Evolutionary conservation across 345 rosid genomes (phyloP).

Genomic region (Salix suchowensis): DNA sequence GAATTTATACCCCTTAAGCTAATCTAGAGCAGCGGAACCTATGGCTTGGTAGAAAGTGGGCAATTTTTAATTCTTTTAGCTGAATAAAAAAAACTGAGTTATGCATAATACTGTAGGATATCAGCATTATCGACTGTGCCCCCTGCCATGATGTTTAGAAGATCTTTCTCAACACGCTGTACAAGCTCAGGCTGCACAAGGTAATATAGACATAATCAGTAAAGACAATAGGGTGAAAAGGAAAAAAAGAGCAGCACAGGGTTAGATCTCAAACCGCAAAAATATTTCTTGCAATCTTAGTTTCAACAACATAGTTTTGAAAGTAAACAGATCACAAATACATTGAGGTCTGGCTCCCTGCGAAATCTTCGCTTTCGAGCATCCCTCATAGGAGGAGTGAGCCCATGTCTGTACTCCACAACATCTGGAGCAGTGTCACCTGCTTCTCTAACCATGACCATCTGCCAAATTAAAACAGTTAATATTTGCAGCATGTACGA

Average conservation of each 20-base stretch:
- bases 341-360: conserved; percentile 96
- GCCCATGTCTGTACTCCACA: conserved; percentile 86
- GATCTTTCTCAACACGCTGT: conserved; percentile 77
- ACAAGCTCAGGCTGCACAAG: conserved; percentile 93
- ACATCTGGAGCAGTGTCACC: conserved; percentile 74
- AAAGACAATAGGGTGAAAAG: background rate
- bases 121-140: conserved; percentile 70
- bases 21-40: background rate
- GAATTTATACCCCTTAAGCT: background rate
- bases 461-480: conserved; percentile 37
- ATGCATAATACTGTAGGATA: conserved; percentile 40
- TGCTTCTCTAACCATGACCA: conserved; percentile 89
- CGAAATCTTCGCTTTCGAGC: conserved; percentile 94
- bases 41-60: background rate
- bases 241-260: background rate
- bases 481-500: background rate
- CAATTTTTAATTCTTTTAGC: background rate
- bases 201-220: conserved; percentile 17
- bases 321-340: conserved; percentile 20
- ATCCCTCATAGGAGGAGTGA: conserved; percentile 97
- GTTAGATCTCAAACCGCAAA: background rate
- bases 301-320: background rate
- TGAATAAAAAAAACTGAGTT: background rate
- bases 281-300: background rate
- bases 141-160: conserved; percentile 87